Evolutionary conservation across 108 stramenopile species (phyloP), one percentile per base, ranked within the genome.

Genomic region (Cyclostephanos tholiformis): DNA sequence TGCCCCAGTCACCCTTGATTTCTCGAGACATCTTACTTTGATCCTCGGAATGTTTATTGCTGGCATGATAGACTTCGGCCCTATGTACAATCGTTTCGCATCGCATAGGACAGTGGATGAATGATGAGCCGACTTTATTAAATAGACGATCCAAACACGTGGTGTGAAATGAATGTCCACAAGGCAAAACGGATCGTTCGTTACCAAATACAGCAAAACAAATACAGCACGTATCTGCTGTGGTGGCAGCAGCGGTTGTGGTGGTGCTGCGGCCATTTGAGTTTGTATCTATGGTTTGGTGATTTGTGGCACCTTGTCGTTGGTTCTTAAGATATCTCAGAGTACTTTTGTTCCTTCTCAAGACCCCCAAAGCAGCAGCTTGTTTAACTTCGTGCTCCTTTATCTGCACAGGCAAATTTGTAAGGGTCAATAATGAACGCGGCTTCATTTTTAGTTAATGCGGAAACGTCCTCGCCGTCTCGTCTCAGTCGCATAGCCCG

Each of bases 1-100:
- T 95, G 4, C 94, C 94, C 81, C 86, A 95, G 61, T 85, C 79
- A 1, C 94, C 94, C 61, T 91, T 79, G 13, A 94, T 56, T 50
- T 63, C 58, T 46, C 78, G 63, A 65, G 41, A 12, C 10, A 58
- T 60, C 35, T 53, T 60, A 50, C 83, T 85, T 46, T 84, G 80
- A 79, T 89, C 82, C 23, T 87, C 63, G 58, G 53, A 60, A 62
- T 86, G 58, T 58, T 79, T 80, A 59, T 84, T 67, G 20, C 64
- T 80, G 22, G 85, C 88, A 41, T 83, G 71, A 83, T 79, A 67
- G 19, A 87, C 81, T 38, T 87, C 88, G 17, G 82, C 82, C 30
- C 27, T 48, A 36, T 59, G 70, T 16, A 87, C 87, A 13, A 9
- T 43, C 12, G 79, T 50, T 23, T 66, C 39, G 46, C 87, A 91